These are phyloP conservation scores for Hordeum vulgare DNA, from an alignment of 176 grass and related monocot genomes.

Conservation along the genomic window MorexV3_pseudomolecules_assembly NC_058524.1:168061936-168062435, in stretches of 20 bases:
- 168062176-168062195: background rate
- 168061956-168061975: background rate
- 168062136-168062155: slow-evolving; percentile 22
- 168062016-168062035: slow-evolving; percentile 16
- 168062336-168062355: slow-evolving; percentile 27
- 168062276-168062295: slow-evolving; percentile 36
- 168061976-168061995: slow-evolving; percentile 1
- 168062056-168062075: slow-evolving; percentile 26
- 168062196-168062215: background rate
- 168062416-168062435: background rate
- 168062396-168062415: background rate
- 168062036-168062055: slow-evolving; percentile 36
- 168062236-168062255: background rate
- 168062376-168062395: background rate
- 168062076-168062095: slow-evolving; percentile 22
- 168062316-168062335: slow-evolving; percentile 31
- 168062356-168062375: slow-evolving; percentile 25
- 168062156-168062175: background rate
- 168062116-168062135: background rate
- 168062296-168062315: background rate
- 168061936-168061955: background rate
- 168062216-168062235: background rate
- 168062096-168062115: background rate
- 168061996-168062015: slow-evolving; percentile 22
- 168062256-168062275: slow-evolving; percentile 10